Evolutionary conservation across 1,139 yeast genomes (phyloP).

Genomic region (Cylindricascospora bacillispora): DNA sequence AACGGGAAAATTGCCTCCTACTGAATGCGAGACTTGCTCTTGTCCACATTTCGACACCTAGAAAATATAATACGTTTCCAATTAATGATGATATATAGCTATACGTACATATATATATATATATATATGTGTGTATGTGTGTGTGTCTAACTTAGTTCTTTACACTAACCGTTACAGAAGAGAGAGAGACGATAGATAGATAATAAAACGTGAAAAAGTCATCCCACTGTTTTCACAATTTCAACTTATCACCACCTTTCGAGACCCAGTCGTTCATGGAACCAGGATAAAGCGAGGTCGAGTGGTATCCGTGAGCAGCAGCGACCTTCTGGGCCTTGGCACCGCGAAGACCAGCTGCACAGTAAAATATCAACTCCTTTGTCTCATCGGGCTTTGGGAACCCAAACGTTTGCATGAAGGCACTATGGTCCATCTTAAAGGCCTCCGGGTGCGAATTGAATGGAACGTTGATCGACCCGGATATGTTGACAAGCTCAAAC

Average conservation of each 20-base stretch:
- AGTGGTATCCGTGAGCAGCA: conserved; percentile 67
- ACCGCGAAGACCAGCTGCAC: conserved; percentile 88
- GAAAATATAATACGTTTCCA: no score
- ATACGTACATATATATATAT: no score
- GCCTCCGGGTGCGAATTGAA: conserved; percentile 89
- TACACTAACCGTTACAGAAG: no score
- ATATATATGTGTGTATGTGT: no score
- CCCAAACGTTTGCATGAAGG: conserved; percentile 68
- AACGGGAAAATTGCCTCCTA: no score
- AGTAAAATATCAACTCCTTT: conserved; percentile 71
- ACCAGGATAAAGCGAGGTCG: conserved; percentile 67
- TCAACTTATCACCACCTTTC: conserved; percentile 12
- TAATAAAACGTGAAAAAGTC: no score
- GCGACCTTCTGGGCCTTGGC: conserved; percentile 86
- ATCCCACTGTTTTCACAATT: no score
- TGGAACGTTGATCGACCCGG: conserved; percentile 82
- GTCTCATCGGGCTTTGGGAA: conserved; percentile 61
- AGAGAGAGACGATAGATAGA: no score
- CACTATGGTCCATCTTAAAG: conserved; percentile 58
- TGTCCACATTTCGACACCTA: no score
- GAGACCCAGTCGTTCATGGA: conserved; percentile 79
- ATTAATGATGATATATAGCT: no score
- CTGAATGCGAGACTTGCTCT: no score
- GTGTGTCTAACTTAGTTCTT: no score
- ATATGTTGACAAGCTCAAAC: conserved; percentile 45